phyloP scores from a whole-genome alignment of 1,284 basidiomycete genomes.

The Ganoderma meredithae region DNA sequence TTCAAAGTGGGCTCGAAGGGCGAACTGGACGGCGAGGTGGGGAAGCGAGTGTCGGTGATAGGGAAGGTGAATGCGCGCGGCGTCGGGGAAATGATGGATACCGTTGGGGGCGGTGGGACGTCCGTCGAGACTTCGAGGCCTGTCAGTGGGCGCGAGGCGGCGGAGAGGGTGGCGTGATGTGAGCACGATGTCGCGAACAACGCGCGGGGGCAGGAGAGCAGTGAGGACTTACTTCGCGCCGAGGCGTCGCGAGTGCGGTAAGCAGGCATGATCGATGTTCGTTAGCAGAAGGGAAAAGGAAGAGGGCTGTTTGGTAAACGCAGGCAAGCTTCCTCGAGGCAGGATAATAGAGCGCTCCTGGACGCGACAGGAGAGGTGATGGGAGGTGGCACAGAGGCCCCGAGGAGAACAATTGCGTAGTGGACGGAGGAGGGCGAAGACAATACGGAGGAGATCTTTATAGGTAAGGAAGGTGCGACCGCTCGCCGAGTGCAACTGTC shows the following conservation, averaged over 20 bases:
- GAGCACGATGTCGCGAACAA: constrained; percentile 23
- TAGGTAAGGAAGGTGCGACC: constrained; percentile 50
- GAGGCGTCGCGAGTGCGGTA: constrained; percentile 76
- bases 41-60: constrained; percentile 69
- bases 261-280: constrained; percentile 72
- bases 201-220: constrained; percentile 14
- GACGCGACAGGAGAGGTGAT: constrained; percentile 38
- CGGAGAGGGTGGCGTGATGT: constrained; percentile 37
- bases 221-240: constrained; percentile 59
- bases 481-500: constrained; percentile 51
- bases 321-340: constrained; percentile 42
- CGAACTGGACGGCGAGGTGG: constrained; percentile 62
- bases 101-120: constrained; percentile 60
- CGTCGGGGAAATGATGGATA: constrained; percentile 76
- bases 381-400: constrained; percentile 45
- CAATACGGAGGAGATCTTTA: constrained; percentile 70
- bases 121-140: constrained; percentile 80
- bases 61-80: constrained; percentile 80
- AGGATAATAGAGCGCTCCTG: constrained; percentile 43
- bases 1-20: constrained; percentile 75
- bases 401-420: constrained; percentile 66
- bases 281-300: constrained; percentile 39
- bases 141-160: constrained; percentile 39
- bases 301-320: constrained; percentile 38
- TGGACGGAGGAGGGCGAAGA: constrained; percentile 65